Evolutionary conservation across 768 basidiomycete genomes (phyloP), one percentile per base, ranked within the genome.

Genomic region (Leccinum aurantiacum): DNA sequence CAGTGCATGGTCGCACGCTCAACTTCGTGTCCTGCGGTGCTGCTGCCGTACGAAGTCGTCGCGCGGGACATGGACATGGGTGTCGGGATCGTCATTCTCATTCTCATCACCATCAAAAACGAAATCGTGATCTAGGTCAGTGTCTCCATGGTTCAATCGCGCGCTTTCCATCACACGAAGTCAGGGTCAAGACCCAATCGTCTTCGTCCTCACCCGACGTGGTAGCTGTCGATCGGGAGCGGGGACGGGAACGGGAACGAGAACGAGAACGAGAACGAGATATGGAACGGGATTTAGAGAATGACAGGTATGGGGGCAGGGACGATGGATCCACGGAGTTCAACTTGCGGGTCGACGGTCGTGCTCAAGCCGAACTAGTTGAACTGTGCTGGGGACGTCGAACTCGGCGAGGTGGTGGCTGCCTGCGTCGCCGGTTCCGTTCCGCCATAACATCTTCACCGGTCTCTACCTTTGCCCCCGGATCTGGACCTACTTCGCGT

Each of bases 371-470:
- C 70, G n/a, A 74, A 72, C 52, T 67, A 69, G 11, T 63, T 61
- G 48, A 68, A 46, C 22, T 44, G 46, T 6, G 59, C 63, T 17
- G 72, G 75, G 35, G 59, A 65, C 6, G 47, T 74, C 4, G 68
- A 63, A 52, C 8, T 68, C 54, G 69, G 64, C 6, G 46, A 29
- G 46, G 60, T 66, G 53, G n/a, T 64, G 48, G 56, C 79, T 79
- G 63, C 54, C 74, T 31, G 27, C 27, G 8, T 31, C 29, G 29
- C 10, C 29, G 3, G 10, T 9, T 31, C 29, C 29, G 29, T 31
- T 31, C 29, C 9, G 9, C 7, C 0, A 27, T 27, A 19, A 44
- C 41, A 19, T 46, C 14, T 2, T 46, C 44, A 11, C 44, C 19
- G 10, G 19, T 46, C 4, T 46, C 44, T 46, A 46, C 25, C 4